Conservation (phyloP, 2,329 filamentous ascomycete genomes). For the Penicillium decumbens region DNA sequence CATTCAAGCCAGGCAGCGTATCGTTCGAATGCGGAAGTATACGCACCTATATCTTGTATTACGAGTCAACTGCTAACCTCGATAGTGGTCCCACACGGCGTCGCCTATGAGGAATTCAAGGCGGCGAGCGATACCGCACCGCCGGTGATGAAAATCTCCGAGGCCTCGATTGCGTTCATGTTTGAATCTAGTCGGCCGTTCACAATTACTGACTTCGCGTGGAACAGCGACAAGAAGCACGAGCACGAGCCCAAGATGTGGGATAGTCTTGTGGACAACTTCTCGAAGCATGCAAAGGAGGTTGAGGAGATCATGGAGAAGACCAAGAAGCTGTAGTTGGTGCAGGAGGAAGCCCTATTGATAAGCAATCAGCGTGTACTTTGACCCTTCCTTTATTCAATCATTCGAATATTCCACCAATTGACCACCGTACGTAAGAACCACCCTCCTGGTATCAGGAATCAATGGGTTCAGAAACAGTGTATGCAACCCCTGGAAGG, state of each 20-base stretch:
- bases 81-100: constrained; percentile 35
- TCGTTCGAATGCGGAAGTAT: constrained; percentile 36
- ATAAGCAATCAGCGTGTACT: neutral
- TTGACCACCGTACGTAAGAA: no score
- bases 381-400: neutral
- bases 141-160: constrained; percentile 30
- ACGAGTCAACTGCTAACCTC: neutral
- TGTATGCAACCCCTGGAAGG: no score
- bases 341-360: no score
- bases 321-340: constrained; percentile 3
- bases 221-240: constrained; percentile 38
- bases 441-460: no score
- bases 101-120: constrained; percentile 35
- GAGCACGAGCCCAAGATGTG: constrained; percentile 52
- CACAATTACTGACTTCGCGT: constrained; percentile 36
- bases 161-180: constrained; percentile 35
- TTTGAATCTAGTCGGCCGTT: constrained; percentile 35
- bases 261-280: constrained; percentile 53
- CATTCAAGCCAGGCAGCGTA: constrained; percentile 33
- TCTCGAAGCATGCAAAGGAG: constrained; percentile 46
- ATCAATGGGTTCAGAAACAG: no score
- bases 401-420: no score
- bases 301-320: constrained; percentile 44
- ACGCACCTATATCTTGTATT: constrained; percentile 1
- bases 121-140: constrained; percentile 26